Conservation (phyloP, 1,139 yeast genomes). For the Yamadazyma mexicana region DNA sequence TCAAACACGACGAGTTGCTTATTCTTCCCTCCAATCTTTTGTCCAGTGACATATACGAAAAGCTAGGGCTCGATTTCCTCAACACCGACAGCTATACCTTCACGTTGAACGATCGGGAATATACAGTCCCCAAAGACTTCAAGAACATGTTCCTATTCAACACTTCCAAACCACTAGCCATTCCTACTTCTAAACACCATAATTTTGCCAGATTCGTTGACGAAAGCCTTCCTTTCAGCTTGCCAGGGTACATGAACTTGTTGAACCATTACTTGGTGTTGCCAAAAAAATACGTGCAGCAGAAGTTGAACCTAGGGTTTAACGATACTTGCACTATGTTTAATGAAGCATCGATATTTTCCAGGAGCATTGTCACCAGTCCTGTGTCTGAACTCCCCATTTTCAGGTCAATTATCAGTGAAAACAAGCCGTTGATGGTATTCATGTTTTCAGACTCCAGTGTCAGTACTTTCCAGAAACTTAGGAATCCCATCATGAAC, state of each 20-base stretch:
- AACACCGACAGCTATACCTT: constrained; percentile 14
- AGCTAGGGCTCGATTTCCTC: constrained; percentile 22
- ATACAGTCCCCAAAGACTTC: constrained; percentile 26
- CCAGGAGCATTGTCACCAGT: constrained; percentile 20
- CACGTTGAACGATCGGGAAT: constrained; percentile 8
- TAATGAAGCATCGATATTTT: constrained; percentile 15
- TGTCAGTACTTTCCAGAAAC: constrained; percentile 4
- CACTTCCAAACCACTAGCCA: constrained; percentile 18
- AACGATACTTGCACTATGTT: constrained; percentile 6
- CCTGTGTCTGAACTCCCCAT: constrained; percentile 22
- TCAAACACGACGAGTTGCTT: constrained; percentile 14
- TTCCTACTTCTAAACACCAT: constrained; percentile 12
- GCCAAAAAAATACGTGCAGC: constrained; percentile 20
- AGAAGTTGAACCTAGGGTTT: constrained; percentile 5
- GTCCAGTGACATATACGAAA: constrained; percentile 17
- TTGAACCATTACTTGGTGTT: constrained; percentile 33
- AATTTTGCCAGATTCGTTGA: constrained; percentile 22
- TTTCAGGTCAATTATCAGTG: constrained; percentile 21
- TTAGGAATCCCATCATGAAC: constrained; percentile 21
- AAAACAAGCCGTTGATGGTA: constrained; percentile 31
- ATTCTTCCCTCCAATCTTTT: constrained; percentile 26
- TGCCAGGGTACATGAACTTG: constrained; percentile 31
- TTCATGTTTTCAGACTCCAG: constrained; percentile 25
- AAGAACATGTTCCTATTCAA: constrained; percentile 37
- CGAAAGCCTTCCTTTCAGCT: constrained; percentile 30